These are phyloP conservation scores for Pythium grandisporangium DNA, from an alignment of 352 stramenopile species.

Conservation along the genomic window DNA sequence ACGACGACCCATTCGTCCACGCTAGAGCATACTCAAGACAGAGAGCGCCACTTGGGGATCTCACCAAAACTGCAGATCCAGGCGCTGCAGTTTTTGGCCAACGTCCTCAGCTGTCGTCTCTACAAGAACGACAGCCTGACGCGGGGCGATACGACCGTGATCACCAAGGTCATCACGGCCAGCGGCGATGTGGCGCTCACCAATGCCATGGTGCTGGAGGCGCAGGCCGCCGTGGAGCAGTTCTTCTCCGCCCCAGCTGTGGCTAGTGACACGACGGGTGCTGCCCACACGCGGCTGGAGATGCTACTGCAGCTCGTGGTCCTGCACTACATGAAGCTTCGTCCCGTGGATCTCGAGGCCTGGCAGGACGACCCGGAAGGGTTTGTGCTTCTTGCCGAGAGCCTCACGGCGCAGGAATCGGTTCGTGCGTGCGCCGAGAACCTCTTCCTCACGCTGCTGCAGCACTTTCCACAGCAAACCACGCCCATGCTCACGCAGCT, in stretches of 20 bases:
- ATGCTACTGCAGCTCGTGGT: conserved; percentile 58
- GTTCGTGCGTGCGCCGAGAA: conserved; percentile 78
- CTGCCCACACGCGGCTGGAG: conserved; percentile 29
- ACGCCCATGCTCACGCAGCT: conserved; percentile 66
- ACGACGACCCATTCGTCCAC: background rate
- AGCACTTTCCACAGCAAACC: conserved; percentile 57
- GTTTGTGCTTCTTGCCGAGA: conserved; percentile 60
- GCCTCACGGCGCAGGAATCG: conserved; percentile 65
- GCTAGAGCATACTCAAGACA: too few relatives aligned
- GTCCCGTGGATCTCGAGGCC: conserved; percentile 42
- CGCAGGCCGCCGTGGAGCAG: conserved; percentile 30
- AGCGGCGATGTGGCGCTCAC: conserved; percentile 62
- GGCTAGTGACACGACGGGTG: too few relatives aligned
- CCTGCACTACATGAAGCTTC: conserved; percentile 70
- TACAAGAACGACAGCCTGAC: conserved; percentile 72
- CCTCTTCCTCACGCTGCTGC: conserved; percentile 73
- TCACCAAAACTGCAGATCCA: conserved; percentile 47
- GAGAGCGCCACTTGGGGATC: too few relatives aligned
- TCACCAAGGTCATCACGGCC: conserved; percentile 79
- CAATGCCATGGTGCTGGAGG: conserved; percentile 72
- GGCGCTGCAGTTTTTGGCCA: conserved; percentile 70
- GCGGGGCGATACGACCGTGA: conserved; percentile 22
- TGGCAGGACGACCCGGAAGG: conserved; percentile 64
- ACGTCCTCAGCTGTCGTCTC: conserved; percentile 67
- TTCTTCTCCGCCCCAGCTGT: conserved; percentile 55